Evolutionary conservation across 2,329 filamentous ascomycete species (phyloP).

Genomic region (Claviceps citrina): DNA sequence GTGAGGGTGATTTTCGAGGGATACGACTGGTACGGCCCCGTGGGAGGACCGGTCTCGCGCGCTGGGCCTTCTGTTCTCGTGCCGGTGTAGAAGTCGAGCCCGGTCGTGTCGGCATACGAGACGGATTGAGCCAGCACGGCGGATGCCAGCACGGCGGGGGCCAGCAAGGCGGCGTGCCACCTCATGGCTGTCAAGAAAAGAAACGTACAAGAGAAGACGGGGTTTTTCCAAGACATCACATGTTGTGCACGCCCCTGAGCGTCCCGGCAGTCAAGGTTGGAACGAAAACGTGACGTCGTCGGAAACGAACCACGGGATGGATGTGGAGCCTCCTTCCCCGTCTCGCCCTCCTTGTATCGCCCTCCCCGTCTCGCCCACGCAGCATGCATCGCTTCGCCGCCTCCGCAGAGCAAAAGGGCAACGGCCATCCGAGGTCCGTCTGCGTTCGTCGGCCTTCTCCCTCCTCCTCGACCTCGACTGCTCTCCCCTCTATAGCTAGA

Average conservation of each 20-base stretch:
- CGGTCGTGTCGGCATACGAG: constrained; percentile 17
- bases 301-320: too few relatives aligned
- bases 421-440: too few relatives aligned
- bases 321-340: background rate
- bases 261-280: too few relatives aligned
- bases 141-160: constrained; percentile 10
- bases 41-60: constrained; percentile 24
- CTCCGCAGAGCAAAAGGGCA: too few relatives aligned
- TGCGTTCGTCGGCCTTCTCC: too few relatives aligned
- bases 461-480: too few relatives aligned
- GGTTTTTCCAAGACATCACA: too few relatives aligned
- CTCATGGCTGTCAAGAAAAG: constrained; percentile 11
- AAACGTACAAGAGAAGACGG: background rate
- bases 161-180: constrained; percentile 6
- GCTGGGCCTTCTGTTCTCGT: constrained; percentile 23
- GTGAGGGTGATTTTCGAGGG: constrained; percentile 28
- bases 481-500: too few relatives aligned
- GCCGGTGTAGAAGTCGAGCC: constrained; percentile 22
- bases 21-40: constrained; percentile 29
- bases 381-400: too few relatives aligned
- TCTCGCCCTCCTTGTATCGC: too few relatives aligned
- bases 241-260: too few relatives aligned
- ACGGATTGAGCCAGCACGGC: constrained; percentile 13
- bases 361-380: background rate
- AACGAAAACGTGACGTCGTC: too few relatives aligned